A percentile compares a stretch with the other conserved stretches of the same genome.
Evolutionary conservation across 768 basidiomycete species (phyloP).

Genomic region (Auriscalpium microsporum): DNA sequence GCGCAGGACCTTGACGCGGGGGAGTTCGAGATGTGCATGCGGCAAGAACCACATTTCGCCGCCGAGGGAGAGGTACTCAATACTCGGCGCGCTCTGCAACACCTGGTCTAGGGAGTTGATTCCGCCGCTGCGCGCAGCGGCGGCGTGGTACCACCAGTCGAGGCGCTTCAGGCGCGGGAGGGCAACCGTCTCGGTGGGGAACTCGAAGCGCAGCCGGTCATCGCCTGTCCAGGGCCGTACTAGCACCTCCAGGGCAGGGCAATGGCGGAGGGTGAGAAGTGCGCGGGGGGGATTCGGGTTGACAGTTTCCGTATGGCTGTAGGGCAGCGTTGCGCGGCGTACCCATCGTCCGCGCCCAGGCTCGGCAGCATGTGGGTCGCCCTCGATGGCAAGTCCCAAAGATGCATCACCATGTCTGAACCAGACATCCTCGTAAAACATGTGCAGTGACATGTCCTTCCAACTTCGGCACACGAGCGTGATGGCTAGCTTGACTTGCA

Average conservation of each 20-base stretch:
- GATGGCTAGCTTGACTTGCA: conserved; percentile 33
- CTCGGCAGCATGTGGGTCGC: conserved; percentile 6
- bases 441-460: conserved; percentile 35
- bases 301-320: conserved; percentile 39
- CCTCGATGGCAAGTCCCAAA: conserved; percentile 27
- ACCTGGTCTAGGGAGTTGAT: conserved; percentile 53
- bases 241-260: conserved; percentile 45
- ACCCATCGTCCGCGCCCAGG: conserved; percentile 31
- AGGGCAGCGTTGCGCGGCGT: conserved; percentile 51
- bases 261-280: conserved; percentile 40
- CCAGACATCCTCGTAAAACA: conserved; percentile 48
- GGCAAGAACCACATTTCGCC: conserved; percentile 30
- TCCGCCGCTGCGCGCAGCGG: conserved; percentile 53
- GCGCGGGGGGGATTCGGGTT: conserved; percentile 25
- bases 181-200: conserved; percentile 37
- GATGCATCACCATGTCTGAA: conserved; percentile 26
- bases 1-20: conserved; percentile 45
- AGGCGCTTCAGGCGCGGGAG: conserved; percentile 48
- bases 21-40: conserved; percentile 29
- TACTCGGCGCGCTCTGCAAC: conserved; percentile 42
- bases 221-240: conserved; percentile 35
- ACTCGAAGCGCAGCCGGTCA: conserved; percentile 38
- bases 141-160: conserved; percentile 58
- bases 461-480: conserved; percentile 51
- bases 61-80: conserved; percentile 51